Percentiles rank a stretch among this genome's conserved stretches.
Conservation (phyloP, 805 yeast species). For the Ogataea zsoltii region DNA sequence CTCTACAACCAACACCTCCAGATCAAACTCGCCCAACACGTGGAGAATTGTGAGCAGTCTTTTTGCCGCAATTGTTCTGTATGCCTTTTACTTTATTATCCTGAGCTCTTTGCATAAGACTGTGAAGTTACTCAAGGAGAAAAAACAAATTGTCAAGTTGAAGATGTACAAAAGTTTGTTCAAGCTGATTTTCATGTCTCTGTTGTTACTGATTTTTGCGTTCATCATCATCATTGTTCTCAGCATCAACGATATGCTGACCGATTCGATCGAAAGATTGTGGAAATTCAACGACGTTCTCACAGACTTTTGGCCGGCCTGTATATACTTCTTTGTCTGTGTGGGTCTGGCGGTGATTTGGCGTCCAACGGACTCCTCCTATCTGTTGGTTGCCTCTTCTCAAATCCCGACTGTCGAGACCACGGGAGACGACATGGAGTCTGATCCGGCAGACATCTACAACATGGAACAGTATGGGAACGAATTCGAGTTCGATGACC, state of each 20-base stretch:
- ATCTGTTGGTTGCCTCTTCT: slow-evolving; percentile 90
- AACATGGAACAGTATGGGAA: slow-evolving; percentile 42
- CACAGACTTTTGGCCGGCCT: slow-evolving; percentile 93
- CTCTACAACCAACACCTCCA: slow-evolving; percentile 34
- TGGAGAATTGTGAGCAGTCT: slow-evolving; percentile 58
- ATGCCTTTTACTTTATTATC: slow-evolving; percentile 72
- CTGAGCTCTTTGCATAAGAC: slow-evolving; percentile 75
- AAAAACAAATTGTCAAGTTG: slow-evolving; percentile 89
- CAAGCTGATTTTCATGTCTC: slow-evolving; percentile 69
- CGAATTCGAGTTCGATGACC: slow-evolving; percentile 61
- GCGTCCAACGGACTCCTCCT: slow-evolving; percentile 97
- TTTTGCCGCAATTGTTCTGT: slow-evolving; percentile 71
- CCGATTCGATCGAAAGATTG: slow-evolving; percentile 77
- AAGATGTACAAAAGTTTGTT: slow-evolving; percentile 81
- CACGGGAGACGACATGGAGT: slow-evolving; percentile 46
- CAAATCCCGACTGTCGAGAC: slow-evolving; percentile 74
- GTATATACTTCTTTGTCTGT: slow-evolving; percentile 82
- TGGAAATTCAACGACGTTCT: slow-evolving; percentile 92
- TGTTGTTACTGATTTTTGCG: slow-evolving; percentile 70
- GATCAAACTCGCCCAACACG: slow-evolving; percentile 53
- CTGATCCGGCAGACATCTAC: slow-evolving; percentile 27
- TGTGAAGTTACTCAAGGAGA: slow-evolving; percentile 69
- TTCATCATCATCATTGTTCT: slow-evolving; percentile 68
- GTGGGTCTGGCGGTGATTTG: slow-evolving; percentile 84
- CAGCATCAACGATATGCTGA: slow-evolving; percentile 69